These are phyloP conservation scores for Aspergillus arachidicola DNA, from an alignment of 2,329 filamentous ascomycete species.

Conservation along the genomic window DNA sequence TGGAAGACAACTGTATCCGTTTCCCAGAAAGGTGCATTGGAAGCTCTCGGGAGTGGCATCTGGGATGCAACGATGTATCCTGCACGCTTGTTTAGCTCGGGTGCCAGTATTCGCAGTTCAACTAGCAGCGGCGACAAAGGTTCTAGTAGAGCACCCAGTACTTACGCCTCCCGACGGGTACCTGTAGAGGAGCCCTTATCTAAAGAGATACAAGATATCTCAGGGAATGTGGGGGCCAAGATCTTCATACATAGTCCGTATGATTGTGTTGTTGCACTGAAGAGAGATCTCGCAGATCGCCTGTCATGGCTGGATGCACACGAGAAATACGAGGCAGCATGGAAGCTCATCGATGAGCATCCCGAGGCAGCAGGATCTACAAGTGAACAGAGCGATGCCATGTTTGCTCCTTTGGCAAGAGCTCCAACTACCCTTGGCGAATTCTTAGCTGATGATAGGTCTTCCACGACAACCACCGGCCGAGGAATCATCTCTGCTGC, in stretches of 20 bases:
- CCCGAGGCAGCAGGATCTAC: conserved; percentile 65
- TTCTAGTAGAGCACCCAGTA: conserved; percentile 55
- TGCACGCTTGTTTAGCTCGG: conserved; percentile 81
- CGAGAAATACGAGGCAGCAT: conserved; percentile 79
- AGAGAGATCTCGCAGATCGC: conserved; percentile 83
- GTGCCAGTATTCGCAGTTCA: conserved; percentile 71
- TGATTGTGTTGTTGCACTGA: conserved; percentile 90
- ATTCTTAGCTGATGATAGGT: conserved; percentile 72
- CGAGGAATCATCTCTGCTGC: conserved; percentile 64
- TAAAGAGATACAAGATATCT: conserved; percentile 52
- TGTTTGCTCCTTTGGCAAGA: conserved; percentile 34
- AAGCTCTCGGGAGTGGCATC: conserved; percentile 72
- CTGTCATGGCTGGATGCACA: conserved; percentile 82
- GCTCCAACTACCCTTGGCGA: conserved; percentile 57
- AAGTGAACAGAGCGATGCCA: conserved; percentile 38
- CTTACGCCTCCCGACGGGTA: conserved; percentile 57
- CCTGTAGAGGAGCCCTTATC: conserved; percentile 41
- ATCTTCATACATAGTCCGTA: conserved; percentile 97
- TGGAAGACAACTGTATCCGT: conserved; percentile 66
- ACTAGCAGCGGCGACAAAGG: conserved; percentile 58
- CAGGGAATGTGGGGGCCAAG: conserved; percentile 64
- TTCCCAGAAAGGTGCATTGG: conserved; percentile 72
- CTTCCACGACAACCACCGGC: conserved; percentile 63
- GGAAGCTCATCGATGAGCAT: conserved; percentile 85
- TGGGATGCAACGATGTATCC: conserved; percentile 92